Base-by-base conservation (phyloP, 495 filamentous ascomycete species). In the Aspergillus nidulans region DNA sequence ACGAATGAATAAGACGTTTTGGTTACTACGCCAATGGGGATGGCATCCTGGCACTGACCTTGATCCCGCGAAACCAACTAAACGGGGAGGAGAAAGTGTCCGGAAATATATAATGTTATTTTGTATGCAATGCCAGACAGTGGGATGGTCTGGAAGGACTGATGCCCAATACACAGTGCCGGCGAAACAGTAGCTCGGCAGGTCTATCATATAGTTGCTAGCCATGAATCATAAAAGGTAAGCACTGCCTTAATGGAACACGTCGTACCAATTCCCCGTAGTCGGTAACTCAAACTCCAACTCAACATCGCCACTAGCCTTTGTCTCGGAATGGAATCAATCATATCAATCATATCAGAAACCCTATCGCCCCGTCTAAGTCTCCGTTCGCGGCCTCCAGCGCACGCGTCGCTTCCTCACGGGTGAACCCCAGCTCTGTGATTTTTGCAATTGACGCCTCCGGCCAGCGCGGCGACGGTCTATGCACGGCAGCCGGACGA, bases 331-430 rank as follows among this genome's bases (percentile, higher is more conserved):
- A 21, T n/a, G 30, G 38, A 48, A 51, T 49, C 36, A 12, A 30
- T 38, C 48, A 46, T n/a, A 20, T 45, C 20, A 28, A 44, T 67
- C 61, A 73, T 48, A 96, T 88, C 56, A 97, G 75, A 44, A 97
- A 80, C 40, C 88, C 86, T 48, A 92, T 91, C 18, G 94, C 94
- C 51, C 85, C 80, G 47, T 97, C 87, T 26, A 97, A 79, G 67
- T 97, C 88, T 6, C 94, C 94, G 19, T 83, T 84, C 15, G 90
- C 89, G 20, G 86, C 85, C 60, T 91, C 84, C 56, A 98, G 71
- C 1, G 92, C 92, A 42, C 82, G 82, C 55, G 92, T 78, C 1
- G 91, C 92, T 56, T 90, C 77, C 32, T 88, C 83, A 50, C 85
- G 84, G 9, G 81, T 80, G 65, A 95, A 90, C 0, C 94, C 94